Base-by-base conservation (phyloP, 192 early-diverging fungal genomes). In the Kickxella alabastrina region DNA sequence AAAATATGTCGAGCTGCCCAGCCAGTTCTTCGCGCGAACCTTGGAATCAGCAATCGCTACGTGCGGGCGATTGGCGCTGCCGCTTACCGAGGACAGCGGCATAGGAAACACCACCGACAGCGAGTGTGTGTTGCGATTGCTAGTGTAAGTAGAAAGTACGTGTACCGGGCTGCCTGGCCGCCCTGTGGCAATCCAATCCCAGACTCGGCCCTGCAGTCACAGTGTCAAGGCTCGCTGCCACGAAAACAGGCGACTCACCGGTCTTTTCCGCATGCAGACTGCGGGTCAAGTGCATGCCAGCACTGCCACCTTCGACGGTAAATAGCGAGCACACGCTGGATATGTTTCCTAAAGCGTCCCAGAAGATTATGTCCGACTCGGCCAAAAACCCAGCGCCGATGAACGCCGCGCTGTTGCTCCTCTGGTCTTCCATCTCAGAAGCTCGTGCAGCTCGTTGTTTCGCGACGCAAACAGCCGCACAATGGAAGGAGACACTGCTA, bases 61-160 rank as follows among this genome's bases (percentile, higher is more conserved):
- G 25, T 75, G 71, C 13, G 71, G 71, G 7, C 55, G 49, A 39
- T 75, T 75, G 3, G 71, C 71, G 32, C 64, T 75, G 42, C 71
- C 71, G 13, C 64, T 63, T 10, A 75, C 59, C 5, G 64, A 63
- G 5, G 71, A 75, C 24, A 67, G 52, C 29, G 71, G 64, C 35
- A 56, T 35, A 3, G 71, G 71, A 12, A 63, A n/a, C 21, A 65
- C 52, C 15, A 67, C 49, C 5, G 71, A 50, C 48, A 75, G 29
- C 25, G 47, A 45, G 18, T 75, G 71, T 12, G 42, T 43, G 19
- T 31, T 37, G 17, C 10, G 21, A 13, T 52, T 54, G 57, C 62
- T 68, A 1, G 72, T 43, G 24, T 64, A 68, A 1, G 53, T 59
- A 25, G 39, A 52, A 21, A 75, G 17, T n/a, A 68, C 63, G 10